Evolutionary conservation across 106 monocot genomes (phyloP).

Genomic region (Dioscorea alata): DNA sequence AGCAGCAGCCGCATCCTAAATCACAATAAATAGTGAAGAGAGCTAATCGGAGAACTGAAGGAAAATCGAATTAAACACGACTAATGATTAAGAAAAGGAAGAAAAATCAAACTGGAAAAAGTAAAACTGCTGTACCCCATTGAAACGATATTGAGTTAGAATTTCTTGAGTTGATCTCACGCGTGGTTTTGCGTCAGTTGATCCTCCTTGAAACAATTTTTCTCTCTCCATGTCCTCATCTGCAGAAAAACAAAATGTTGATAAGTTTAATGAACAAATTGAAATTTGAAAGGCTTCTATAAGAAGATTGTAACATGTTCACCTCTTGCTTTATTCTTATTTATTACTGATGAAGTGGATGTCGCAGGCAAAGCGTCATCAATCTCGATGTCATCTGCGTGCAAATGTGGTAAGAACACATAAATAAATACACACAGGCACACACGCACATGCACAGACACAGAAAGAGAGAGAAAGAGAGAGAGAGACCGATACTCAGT

Average conservation of each 20-base stretch:
- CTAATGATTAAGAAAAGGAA: background rate
- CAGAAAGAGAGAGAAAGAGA: conserved; percentile 16
- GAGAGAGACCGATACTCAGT: conserved; percentile 56
- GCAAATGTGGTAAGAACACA: background rate
- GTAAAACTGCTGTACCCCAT: conserved; percentile 52
- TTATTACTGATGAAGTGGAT: conserved; percentile 32
- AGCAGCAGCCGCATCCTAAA: conserved; percentile 82
- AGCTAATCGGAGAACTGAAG: background rate
- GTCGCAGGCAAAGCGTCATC: conserved; percentile 46
- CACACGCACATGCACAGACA: background rate
- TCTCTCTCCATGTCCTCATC: conserved; percentile 55
- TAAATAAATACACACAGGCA: conserved; percentile 2
- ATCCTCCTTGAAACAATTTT: conserved; percentile 71
- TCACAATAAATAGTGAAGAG: too few species aligned
- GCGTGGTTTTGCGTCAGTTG: conserved; percentile 53
- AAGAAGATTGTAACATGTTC: conserved; percentile 1
- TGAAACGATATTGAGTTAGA: conserved; percentile 74
- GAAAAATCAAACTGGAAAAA: background rate
- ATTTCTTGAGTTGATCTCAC: conserved; percentile 82
- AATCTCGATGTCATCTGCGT: conserved; percentile 89
- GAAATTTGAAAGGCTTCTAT: background rate
- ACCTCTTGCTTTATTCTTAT: conserved; percentile 33
- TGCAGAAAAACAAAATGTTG: conserved; percentile 8
- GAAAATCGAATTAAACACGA: background rate
- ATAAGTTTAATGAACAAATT: background rate